phyloP scores from a whole-genome alignment of 495 filamentous ascomycete genomes.

The Platismatia glauca region DNA sequence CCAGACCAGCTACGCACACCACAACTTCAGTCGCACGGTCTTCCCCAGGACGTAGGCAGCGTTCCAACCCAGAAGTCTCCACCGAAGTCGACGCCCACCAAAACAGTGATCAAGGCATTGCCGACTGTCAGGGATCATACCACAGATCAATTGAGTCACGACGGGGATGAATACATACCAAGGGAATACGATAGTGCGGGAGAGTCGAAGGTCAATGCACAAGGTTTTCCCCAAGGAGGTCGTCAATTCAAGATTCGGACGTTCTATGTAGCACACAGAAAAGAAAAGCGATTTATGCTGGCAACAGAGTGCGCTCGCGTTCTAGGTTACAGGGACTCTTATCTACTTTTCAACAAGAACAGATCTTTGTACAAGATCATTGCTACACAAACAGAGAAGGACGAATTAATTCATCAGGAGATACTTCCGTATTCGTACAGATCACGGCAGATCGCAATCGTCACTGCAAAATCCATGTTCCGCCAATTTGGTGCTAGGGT shows the following conservation, averaged over 20 bases:
- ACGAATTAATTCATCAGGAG: constrained; percentile 89
- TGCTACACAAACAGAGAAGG: constrained; percentile 90
- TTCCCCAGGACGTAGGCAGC: constrained; percentile 45
- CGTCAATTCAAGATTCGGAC: constrained; percentile 90
- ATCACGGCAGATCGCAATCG: constrained; percentile 95
- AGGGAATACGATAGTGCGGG: constrained; percentile 86
- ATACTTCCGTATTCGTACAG: constrained; percentile 96
- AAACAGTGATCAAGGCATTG: constrained; percentile 78
- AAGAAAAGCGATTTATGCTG: constrained; percentile 95
- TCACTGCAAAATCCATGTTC: constrained; percentile 98
- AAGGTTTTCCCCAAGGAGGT: constrained; percentile 69
- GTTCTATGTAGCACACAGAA: constrained; percentile 82
- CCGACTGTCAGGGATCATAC: constrained; percentile 96
- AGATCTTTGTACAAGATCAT: constrained; percentile 97
- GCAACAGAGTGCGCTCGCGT: constrained; percentile 96
- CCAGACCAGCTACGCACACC: constrained; percentile 61
- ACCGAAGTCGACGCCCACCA: constrained; percentile 84
- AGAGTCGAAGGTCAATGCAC: constrained; percentile 82
- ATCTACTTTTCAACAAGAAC: constrained; percentile 98
- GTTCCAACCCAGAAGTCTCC: constrained; percentile 67
- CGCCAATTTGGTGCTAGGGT: constrained; percentile 96
- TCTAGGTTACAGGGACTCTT: constrained; percentile 91
- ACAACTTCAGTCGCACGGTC: constrained; percentile 60
- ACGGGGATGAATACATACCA: constrained; percentile 93
- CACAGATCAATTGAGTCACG: constrained; percentile 84